Base-by-base conservation (phyloP, 306 rosid species). In the Acacia acuminata region DNA sequence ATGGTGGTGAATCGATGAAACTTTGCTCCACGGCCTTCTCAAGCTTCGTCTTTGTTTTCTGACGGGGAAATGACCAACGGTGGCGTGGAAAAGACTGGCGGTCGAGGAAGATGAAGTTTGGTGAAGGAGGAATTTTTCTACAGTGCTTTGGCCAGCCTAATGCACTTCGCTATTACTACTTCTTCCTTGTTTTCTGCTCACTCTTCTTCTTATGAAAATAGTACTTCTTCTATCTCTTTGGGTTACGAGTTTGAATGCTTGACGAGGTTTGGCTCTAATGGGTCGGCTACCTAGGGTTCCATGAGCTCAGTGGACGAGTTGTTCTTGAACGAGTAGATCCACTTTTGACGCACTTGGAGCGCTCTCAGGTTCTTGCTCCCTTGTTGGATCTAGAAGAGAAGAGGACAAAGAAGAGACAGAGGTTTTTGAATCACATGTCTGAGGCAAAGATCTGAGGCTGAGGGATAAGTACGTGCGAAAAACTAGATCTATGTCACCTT, bases 261-360 rank as follows among this genome's bases (percentile, higher is more conserved):
- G 0, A 94, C 97, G 3, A 81, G 97, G 66, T 91, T 90, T 51
- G 92, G 91, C 1, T 77, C 90, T 8, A 3, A 36, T 50, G 94
- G 88, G 63, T 81, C 90, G 0, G 72, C 61, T 8, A 79, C 63
- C 0, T 56, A 90, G 60, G 97, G 92, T 55, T 88, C 97, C 0
- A 96, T 96, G 99, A 94, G 90, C 83, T 92, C 97, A 0, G 99
- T 97, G 0, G 98, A 96, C 51, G 98, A 96, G 93, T 77, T 96
- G 43, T 96, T 94, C 88, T 77, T 96, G 22, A 92, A 94, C 69
- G 99, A 98, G 8, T 88, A 94, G 98, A 94, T 96, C 93, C 89
- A 81, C 94, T 92, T 0, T 94, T 97, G 0, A 76, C 87, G 42
- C 97, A 96, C 84, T 73, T 96, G 48, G 94, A 96, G 47, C 85